phyloP scores from a whole-genome alignment of 148 eudicot genomes.

The Rhododendron henanense region DNA sequence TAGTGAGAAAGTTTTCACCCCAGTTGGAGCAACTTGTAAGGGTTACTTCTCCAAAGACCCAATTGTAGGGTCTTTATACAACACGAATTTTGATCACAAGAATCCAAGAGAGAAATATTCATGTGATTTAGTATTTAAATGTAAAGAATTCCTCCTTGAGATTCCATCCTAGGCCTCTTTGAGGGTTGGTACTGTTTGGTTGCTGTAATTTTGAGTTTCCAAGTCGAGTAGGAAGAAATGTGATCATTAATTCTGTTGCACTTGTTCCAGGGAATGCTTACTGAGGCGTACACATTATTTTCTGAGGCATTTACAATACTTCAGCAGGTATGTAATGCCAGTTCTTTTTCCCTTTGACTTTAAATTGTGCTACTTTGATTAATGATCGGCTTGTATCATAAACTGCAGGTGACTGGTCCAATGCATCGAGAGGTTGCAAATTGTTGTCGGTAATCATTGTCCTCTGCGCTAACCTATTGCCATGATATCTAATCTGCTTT shows the following conservation, averaged over 20 bases:
- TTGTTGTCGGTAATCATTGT: conserved; percentile 71
- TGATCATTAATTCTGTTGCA: background rate
- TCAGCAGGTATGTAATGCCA: conserved; percentile 65
- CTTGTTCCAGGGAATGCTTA: conserved; percentile 77
- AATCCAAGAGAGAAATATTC: background rate
- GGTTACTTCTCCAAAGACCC: background rate
- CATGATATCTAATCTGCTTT: conserved; percentile 3
- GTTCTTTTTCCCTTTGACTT: background rate
- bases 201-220: background rate
- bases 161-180: background rate
- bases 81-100: background rate
- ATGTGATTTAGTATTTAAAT: background rate
- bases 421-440: conserved; percentile 99
- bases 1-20: background rate
- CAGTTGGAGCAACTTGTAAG: background rate
- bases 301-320: conserved; percentile 90
- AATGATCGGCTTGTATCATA: background rate
- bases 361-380: background rate
- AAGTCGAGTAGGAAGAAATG: background rate
- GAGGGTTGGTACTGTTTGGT: conserved; percentile 1
- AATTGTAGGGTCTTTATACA: background rate
- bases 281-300: conserved; percentile 84
- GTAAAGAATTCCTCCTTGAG: background rate
- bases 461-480: background rate
- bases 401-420: conserved; percentile 91